phyloP scores from a whole-genome alignment of 2,329 filamentous ascomycete genomes.

The Leptodontidium sp. region DNA sequence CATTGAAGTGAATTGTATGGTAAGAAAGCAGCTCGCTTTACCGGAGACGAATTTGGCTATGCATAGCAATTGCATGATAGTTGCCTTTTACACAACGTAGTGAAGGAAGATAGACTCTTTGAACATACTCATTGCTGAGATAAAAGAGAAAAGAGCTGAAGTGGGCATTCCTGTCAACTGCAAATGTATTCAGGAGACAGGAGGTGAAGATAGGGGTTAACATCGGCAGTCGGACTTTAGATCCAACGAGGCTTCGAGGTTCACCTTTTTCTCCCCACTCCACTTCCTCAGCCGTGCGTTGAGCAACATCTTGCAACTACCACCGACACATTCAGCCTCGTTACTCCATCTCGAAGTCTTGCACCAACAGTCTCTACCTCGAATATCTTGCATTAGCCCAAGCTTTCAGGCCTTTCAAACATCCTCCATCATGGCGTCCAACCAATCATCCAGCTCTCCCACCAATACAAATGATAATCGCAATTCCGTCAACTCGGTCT shows the following conservation, averaged over 20 bases:
- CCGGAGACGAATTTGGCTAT: too few relatives aligned
- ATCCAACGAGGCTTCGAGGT: neutral
- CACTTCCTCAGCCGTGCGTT: conserved; percentile 8
- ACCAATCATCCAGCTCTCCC: conserved; percentile 35
- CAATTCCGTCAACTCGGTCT: conserved; percentile 37
- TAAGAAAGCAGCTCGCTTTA: too few relatives aligned
- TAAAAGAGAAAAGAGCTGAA: too few relatives aligned
- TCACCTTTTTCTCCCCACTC: neutral
- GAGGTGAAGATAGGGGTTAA: too few relatives aligned
- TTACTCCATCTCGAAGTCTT: neutral
- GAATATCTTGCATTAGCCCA: neutral
- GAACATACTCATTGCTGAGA: too few relatives aligned
- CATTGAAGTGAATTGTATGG: too few relatives aligned
- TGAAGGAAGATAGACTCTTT: too few relatives aligned
- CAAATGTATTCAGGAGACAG: too few relatives aligned
- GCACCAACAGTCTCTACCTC: conserved; percentile 2
- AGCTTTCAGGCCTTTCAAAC: neutral
- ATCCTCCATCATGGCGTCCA: conserved; percentile 26
- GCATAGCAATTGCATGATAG: too few relatives aligned
- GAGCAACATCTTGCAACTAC: neutral
- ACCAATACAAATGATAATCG: conserved; percentile 30
- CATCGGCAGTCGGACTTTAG: too few relatives aligned
- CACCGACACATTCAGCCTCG: neutral
- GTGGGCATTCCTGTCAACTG: too few relatives aligned
- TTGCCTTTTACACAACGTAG: too few relatives aligned